Conservation (phyloP, 1,284 basidiomycete genomes). For the Cryptococcus sp. region DNA sequence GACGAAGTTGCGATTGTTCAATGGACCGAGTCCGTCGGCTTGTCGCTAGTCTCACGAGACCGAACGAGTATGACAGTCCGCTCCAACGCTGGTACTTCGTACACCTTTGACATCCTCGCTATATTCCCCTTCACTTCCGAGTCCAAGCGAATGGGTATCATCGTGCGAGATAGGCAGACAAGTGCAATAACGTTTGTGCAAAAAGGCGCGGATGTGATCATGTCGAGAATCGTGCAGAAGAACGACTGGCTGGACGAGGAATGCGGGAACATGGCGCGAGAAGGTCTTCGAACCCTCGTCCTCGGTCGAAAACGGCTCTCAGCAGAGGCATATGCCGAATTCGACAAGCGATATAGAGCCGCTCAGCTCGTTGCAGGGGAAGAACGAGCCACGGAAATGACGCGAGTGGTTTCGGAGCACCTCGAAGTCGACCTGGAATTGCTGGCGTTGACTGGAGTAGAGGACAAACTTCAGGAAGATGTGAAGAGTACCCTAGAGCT, state of each 20-base stretch:
- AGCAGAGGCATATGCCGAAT: constrained; percentile 69
- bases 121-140: constrained; percentile 98
- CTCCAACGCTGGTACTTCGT: constrained; percentile 63
- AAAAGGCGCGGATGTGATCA: constrained; percentile 97
- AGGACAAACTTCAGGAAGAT: constrained; percentile 97
- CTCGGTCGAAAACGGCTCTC: constrained; percentile 80
- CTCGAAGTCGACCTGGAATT: constrained; percentile 90
- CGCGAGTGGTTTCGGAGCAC: constrained; percentile 68
- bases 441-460: constrained; percentile 92
- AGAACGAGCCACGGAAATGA: constrained; percentile 78
- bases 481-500: constrained; percentile 92
- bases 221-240: constrained; percentile 88
- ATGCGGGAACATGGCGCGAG: constrained; percentile 96
- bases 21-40: constrained; percentile 93
- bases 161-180: constrained; percentile 75
- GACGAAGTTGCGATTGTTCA: constrained; percentile 99
- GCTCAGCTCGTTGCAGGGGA: constrained; percentile 73
- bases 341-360: constrained; percentile 71
- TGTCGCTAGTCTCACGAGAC: constrained; percentile 83
- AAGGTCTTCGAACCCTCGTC: constrained; percentile 92
- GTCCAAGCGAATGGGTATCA: constrained; percentile 98
- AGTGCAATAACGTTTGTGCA: constrained; percentile 87
- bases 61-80: constrained; percentile 81
- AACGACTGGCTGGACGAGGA: constrained; percentile 99
- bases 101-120: constrained; percentile 84